Base-by-base conservation (phyloP, 345 rosid species). In the Euclidium syriacum region DNA sequence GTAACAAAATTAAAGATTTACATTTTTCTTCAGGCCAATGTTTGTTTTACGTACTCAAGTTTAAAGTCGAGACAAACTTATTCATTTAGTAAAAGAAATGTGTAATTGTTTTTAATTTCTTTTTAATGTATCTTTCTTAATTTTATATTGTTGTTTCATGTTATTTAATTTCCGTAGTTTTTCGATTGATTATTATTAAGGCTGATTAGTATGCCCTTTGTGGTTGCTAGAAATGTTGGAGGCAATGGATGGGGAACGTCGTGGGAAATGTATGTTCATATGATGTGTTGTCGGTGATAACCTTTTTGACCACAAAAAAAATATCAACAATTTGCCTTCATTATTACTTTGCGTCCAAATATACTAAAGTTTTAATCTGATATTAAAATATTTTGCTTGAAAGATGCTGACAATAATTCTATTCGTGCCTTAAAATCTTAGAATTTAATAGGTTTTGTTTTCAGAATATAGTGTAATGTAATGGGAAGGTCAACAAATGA, bases 261-360 rank as follows among this genome's bases (percentile, higher is more conserved):
- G 57, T 58, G 60, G 60, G 33, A 52, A 42, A 17, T 11, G 67
- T 68, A 68, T 59, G 44, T 30, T 68, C 65, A 58, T 50, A 32
- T 32, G 41, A 59, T 68, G 27, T 68, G 60, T 50, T 50, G 66
- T 68, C 66, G 66, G 73, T 59, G 23, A 33, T 58, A 3, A 23
- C 59, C 15, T 32, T 32, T 56, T 48, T 50, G 34, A 47, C 58
- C 51, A 38, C 62, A 65, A 1, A 17, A 65, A 1, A 17, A 34
- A 35, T 9, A 54, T 22, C 18, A 24, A 44, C 47, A 9, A n/a
- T 16, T 27, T 57, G n/a, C 10, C 39, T 54, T 55, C 18, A 4
- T 5, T 44, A 27, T 51, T 14, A 52, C 11, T 42, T 36, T 39
- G 10, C 23, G 12, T 20, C 18, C 18, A 3, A 6, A 33, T 6